Evolutionary conservation across 305 asterid genomes (phyloP).

Genomic region (Ajuga reptans): DNA sequence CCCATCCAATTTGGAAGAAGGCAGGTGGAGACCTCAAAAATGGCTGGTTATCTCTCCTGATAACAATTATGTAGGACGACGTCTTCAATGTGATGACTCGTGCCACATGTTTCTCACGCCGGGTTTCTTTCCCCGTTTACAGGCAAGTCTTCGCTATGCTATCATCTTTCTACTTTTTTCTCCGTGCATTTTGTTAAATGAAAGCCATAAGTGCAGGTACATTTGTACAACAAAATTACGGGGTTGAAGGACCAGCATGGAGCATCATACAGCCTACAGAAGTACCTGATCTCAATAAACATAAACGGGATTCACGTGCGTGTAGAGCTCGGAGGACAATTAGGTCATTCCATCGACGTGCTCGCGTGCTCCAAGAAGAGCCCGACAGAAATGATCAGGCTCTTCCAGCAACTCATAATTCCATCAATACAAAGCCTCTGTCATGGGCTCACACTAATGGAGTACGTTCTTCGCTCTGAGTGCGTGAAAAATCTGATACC

Average conservation of each 20-base stretch:
- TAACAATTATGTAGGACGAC: conserved; percentile 58
- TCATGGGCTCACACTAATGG: conserved; percentile 51
- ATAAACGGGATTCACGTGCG: conserved; percentile 65
- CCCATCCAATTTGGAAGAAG: conserved; percentile 65
- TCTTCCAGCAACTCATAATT: conserved; percentile 61
- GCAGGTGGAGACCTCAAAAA: conserved; percentile 56
- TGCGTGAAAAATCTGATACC: conserved; percentile 60
- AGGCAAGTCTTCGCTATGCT: conserved; percentile 35
- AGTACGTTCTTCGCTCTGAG: conserved; percentile 59
- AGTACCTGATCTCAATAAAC: conserved; percentile 53
- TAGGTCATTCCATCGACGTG: conserved; percentile 56
- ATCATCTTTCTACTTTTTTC: not conserved
- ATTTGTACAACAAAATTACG: conserved; percentile 62
- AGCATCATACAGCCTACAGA: conserved; percentile 68
- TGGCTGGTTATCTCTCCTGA: conserved; percentile 46
- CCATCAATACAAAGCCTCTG: conserved; percentile 66
- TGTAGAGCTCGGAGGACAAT: conserved; percentile 71
- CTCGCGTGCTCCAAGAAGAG: conserved; percentile 70
- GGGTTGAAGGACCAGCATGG: conserved; percentile 62
- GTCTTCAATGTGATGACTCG: conserved; percentile 68
- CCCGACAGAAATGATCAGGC: conserved; percentile 70
- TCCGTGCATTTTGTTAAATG: not conserved
- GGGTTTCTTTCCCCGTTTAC: conserved; percentile 76
- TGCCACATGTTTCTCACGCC: conserved; percentile 63
- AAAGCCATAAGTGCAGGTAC: conserved; percentile 42